Evolutionary conservation across 1,284 basidiomycete species (phyloP).

Genomic region (Cutaneotrichosporon mucoides): DNA sequence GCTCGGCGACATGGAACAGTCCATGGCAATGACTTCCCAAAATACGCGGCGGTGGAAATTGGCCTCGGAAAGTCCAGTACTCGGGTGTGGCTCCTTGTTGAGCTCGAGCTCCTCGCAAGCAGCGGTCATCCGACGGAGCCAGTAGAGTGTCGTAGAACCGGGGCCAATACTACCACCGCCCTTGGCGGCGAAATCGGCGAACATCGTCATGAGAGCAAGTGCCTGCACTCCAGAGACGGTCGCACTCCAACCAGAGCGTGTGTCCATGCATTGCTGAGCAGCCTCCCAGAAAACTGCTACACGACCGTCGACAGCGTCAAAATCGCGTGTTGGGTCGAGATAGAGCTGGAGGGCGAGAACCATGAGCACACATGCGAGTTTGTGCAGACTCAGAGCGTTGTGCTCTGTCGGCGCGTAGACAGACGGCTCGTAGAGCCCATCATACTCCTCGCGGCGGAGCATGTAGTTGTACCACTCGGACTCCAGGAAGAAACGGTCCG

Average conservation of each 20-base stretch:
- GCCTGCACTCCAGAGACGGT: slow-evolving; percentile 43
- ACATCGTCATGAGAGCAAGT: slow-evolving; percentile 33
- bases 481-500: slow-evolving; percentile 30
- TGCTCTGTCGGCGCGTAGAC: slow-evolving; percentile 35
- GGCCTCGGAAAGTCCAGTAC: slow-evolving; percentile 32
- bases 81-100: slow-evolving; percentile 42
- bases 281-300: slow-evolving; percentile 41
- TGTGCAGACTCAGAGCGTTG: slow-evolving; percentile 44
- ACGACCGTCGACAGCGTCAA: slow-evolving; percentile 22
- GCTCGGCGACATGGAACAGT: slow-evolving; percentile 40
- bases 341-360: slow-evolving; percentile 39
- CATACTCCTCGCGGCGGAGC: slow-evolving; percentile 36
- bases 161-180: slow-evolving; percentile 26
- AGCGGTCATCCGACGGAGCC: slow-evolving; percentile 41
- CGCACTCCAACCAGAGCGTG: slow-evolving; percentile 41
- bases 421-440: slow-evolving; percentile 38
- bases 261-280: slow-evolving; percentile 41
- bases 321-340: slow-evolving; percentile 30
- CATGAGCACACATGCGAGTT: slow-evolving; percentile 44
- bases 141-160: slow-evolving; percentile 34
- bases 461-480: slow-evolving; percentile 39
- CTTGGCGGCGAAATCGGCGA: slow-evolving; percentile 42
- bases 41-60: slow-evolving; percentile 42
- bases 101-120: slow-evolving; percentile 39
- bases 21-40: slow-evolving; percentile 37